Percentiles rank a stretch among this genome's conserved stretches.
These are phyloP conservation scores for Mortierella sp. DNA, from an alignment of 371 early-diverging fungal species.

Conservation along the genomic window DNA sequence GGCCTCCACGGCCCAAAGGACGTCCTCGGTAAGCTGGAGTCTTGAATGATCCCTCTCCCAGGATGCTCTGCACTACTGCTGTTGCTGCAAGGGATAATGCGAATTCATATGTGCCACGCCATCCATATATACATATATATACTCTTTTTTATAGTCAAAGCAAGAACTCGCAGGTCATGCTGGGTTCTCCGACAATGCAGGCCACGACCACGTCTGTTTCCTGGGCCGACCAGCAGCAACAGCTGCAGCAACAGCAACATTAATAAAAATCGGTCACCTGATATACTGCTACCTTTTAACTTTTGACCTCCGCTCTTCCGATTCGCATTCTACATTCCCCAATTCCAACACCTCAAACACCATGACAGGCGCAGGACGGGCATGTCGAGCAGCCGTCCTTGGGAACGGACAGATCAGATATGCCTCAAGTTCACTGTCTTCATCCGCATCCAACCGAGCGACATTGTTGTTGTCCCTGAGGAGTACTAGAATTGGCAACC, in stretches of 20 bases:
- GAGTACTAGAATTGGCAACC: not conserved
- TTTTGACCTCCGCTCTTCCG: not conserved
- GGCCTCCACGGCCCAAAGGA: conserved; percentile 38
- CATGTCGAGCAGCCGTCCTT: conserved; percentile 26
- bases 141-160: conserved; percentile 20
- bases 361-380: conserved; percentile 37
- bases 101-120: too few species aligned
- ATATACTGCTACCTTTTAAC: not conserved
- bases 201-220: conserved; percentile 29
- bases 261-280: not conserved
- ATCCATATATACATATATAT: not conserved
- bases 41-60: not conserved
- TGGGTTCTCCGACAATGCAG: conserved; percentile 36
- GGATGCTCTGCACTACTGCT: not conserved
- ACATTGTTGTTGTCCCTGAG: conserved; percentile 1
- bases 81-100: not conserved
- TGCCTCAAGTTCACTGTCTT: not conserved
- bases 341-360: too few species aligned
- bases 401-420: not conserved
- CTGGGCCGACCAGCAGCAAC: conserved; percentile 49
- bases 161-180: conserved; percentile 34
- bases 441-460: not conserved
- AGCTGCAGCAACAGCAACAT: conserved; percentile 10
- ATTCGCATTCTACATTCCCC: not conserved
- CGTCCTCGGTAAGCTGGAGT: conserved; percentile 44